Evolutionary conservation across 306 rosid genomes (phyloP).

Genomic region (Cyamopsis tetragonoloba): DNA sequence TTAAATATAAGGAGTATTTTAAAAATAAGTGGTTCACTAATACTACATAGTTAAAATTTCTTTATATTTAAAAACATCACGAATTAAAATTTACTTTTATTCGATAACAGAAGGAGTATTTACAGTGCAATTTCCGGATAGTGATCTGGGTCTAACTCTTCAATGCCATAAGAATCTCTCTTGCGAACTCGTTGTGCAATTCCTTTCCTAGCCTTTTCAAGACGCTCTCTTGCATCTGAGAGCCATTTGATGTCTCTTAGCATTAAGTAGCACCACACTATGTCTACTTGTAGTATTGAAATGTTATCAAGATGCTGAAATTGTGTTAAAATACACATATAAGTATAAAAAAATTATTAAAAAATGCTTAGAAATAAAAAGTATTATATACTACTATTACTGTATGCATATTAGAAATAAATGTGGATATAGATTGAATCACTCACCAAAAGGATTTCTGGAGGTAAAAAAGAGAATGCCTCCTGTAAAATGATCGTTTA

Average conservation of each 20-base stretch:
- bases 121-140: constrained; percentile 91
- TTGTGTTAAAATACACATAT: background rate
- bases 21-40: no score
- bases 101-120: no score
- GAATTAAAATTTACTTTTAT: no score
- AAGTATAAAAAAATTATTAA: background rate
- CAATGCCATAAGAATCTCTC: constrained; percentile 72
- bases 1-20: no score
- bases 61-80: no score
- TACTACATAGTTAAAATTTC: no score
- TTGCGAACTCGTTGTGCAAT: constrained; percentile 82
- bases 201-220: constrained; percentile 69
- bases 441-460: constrained; percentile 79
- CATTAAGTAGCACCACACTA: constrained; percentile 99
- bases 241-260: constrained; percentile 77
- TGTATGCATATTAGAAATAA: no score
- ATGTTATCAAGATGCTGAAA: constrained; percentile 82
- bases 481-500: no score
- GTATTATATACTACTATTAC: no score
- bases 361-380: no score
- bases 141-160: constrained; percentile 71
- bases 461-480: constrained; percentile 80
- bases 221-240: constrained; percentile 80
- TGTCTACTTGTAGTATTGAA: constrained; percentile 91
- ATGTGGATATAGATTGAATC: constrained; percentile 1